A percentile compares a stretch with the other conserved stretches of the same genome.
Conservation (phyloP, 495 filamentous ascomycete species). For the Tuber magnatum region DNA sequence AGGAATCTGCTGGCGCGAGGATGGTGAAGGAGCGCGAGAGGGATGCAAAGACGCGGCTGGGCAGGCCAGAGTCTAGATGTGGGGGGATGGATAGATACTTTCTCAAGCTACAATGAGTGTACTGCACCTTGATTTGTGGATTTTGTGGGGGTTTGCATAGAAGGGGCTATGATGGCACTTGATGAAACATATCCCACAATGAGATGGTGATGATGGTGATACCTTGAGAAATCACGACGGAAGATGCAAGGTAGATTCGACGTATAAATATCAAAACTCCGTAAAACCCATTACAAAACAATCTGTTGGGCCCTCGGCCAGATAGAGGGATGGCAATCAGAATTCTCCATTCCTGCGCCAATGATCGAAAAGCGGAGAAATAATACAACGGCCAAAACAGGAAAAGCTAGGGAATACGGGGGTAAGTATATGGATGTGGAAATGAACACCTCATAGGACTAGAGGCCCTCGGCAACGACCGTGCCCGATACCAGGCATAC, state of each 20-base stretch:
- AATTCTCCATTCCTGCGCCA: not conserved
- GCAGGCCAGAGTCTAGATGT: not conserved
- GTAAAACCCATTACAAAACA: not conserved
- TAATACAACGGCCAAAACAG: not conserved
- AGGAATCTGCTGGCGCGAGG: slow-evolving; percentile 42
- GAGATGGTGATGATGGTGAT: too few species aligned
- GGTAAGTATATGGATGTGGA: not conserved
- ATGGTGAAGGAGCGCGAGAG: not conserved
- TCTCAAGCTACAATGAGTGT: not conserved
- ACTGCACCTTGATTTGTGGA: not conserved
- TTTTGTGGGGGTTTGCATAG: not conserved
- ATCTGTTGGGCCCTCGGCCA: not conserved
- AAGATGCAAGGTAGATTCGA: not conserved
- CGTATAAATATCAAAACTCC: not conserved
- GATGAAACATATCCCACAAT: not conserved
- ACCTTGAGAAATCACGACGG: not conserved
- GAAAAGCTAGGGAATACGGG: not conserved
- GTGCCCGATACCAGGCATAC: not conserved
- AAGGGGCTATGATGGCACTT: not conserved
- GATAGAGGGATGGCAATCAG: not conserved
- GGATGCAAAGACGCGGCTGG: not conserved
- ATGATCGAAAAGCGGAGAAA: not conserved
- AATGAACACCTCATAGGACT: not conserved
- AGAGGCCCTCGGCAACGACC: not conserved
- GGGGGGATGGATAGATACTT: slow-evolving; percentile 1